Evolutionary conservation across 768 basidiomycete genomes (phyloP).

Genomic region (Rhizopogon salebrosus): DNA sequence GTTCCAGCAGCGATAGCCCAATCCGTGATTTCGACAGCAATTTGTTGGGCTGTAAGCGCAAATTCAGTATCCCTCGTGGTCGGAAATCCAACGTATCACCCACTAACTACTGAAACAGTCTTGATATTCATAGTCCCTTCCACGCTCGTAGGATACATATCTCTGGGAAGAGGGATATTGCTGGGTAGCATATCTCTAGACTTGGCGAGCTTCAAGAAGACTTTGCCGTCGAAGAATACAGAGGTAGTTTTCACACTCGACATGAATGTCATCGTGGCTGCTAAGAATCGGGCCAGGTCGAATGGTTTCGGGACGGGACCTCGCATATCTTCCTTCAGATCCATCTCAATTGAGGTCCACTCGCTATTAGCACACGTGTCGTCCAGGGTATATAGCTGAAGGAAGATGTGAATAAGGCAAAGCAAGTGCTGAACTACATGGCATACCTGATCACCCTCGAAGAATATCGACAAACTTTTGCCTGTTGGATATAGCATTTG

Average conservation of each 20-base stretch:
- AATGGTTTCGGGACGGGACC: constrained; percentile 36
- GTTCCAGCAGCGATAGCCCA: constrained; percentile 66
- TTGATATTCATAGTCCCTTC: not conserved
- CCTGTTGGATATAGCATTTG: not conserved
- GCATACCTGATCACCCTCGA: constrained; percentile 7
- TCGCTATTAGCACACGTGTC: not conserved
- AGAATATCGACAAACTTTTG: constrained; percentile 3
- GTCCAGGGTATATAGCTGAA: not conserved
- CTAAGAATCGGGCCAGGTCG: constrained; percentile 43
- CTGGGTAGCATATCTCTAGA: not conserved
- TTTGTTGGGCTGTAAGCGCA: constrained; percentile 50
- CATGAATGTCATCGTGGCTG: constrained; percentile 47
- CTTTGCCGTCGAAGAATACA: constrained; percentile 2
- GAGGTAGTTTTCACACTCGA: constrained; percentile 23
- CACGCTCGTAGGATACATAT: not conserved
- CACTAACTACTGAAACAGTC: not conserved
- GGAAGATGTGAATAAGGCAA: not conserved
- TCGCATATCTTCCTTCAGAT: constrained; percentile 33
- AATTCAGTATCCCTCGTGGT: not conserved
- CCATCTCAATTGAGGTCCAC: constrained; percentile 48
- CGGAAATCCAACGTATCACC: not conserved
- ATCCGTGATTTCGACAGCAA: constrained; percentile 71
- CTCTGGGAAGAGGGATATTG: not conserved
- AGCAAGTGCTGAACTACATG: not conserved
- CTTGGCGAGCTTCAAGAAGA: not conserved